phyloP scores from a whole-genome alignment of 192 early-diverging fungal genomes.

The Podila clonocystis region DNA sequence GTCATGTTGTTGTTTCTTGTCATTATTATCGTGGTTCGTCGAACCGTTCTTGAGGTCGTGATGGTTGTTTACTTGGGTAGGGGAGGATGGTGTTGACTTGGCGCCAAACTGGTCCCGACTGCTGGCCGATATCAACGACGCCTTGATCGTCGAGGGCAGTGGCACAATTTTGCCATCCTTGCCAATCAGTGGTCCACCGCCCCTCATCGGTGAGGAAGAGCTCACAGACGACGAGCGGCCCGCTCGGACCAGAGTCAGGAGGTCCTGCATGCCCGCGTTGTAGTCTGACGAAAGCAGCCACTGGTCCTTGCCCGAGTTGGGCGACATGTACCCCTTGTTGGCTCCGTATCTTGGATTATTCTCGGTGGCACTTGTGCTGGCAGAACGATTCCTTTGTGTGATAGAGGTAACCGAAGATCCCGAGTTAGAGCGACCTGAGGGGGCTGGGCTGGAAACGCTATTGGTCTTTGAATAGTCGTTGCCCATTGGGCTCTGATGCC shows the following conservation, averaged over 20 bases:
- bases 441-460: constrained; percentile 3
- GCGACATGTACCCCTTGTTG: not conserved
- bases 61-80: not conserved
- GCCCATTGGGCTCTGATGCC: not conserved
- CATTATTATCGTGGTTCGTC: constrained; percentile 2
- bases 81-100: not conserved
- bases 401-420: constrained; percentile 7
- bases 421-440: constrained; percentile 9
- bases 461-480: not conserved
- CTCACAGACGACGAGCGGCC: constrained; percentile 43
- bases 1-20: constrained; percentile 2
- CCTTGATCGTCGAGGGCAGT: constrained; percentile 42
- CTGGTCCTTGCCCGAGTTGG: constrained; percentile 17
- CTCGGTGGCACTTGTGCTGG: constrained; percentile 12
- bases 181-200: constrained; percentile 25
- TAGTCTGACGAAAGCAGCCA: constrained; percentile 49
- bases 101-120: not conserved
- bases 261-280: constrained; percentile 44
- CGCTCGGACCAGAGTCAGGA: constrained; percentile 40
- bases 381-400: constrained; percentile 20
- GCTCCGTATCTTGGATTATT: not conserved
- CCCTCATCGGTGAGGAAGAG: constrained; percentile 9
- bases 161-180: constrained; percentile 44
- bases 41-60: not conserved
- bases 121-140: constrained; percentile 8